A percentile compares a stretch with the other conserved stretches of the same genome.
These are phyloP conservation scores for Manihot esculenta DNA, from an alignment of 441 rosid species.

Conservation along the genomic window DNA sequence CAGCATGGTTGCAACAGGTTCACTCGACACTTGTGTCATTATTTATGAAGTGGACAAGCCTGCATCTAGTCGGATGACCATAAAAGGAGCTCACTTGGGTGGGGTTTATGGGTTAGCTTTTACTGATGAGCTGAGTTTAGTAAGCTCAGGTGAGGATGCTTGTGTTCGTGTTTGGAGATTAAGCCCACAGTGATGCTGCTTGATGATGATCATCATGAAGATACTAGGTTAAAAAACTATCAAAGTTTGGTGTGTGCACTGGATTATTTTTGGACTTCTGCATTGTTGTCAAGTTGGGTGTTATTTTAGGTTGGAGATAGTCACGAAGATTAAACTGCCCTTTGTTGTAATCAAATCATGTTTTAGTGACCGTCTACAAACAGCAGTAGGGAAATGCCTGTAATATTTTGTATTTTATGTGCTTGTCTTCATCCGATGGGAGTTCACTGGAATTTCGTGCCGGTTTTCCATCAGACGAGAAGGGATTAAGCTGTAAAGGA, in stretches of 20 bases:
- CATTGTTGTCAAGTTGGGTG: slow-evolving; percentile 21
- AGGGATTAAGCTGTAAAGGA: no score
- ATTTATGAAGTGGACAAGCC: slow-evolving; percentile 85
- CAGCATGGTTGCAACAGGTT: slow-evolving; percentile 83
- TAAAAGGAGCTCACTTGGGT: slow-evolving; percentile 91
- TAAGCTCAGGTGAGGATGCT: slow-evolving; percentile 98
- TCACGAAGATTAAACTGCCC: slow-evolving; percentile 1
- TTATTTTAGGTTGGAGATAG: slow-evolving; percentile 5
- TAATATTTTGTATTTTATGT: background rate
- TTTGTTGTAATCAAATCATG: background rate
- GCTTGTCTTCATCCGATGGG: background rate
- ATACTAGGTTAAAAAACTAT: background rate
- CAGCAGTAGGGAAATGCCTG: background rate
- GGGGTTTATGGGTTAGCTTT: slow-evolving; percentile 93
- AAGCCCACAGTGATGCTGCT: slow-evolving; percentile 37
- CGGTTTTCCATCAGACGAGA: no score
- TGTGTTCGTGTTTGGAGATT: slow-evolving; percentile 85
- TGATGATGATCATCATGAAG: background rate
- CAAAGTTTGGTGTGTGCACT: slow-evolving; percentile 11
- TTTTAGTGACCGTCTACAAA: background rate
- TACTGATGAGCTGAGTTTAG: slow-evolving; percentile 58
- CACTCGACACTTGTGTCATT: slow-evolving; percentile 86
- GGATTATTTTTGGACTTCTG: slow-evolving; percentile 13
- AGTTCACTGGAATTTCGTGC: background rate
- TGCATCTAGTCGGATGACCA: slow-evolving; percentile 66